phyloP scores from a whole-genome alignment of 78 protist species.

The Creolimax fragrantissima region DNA sequence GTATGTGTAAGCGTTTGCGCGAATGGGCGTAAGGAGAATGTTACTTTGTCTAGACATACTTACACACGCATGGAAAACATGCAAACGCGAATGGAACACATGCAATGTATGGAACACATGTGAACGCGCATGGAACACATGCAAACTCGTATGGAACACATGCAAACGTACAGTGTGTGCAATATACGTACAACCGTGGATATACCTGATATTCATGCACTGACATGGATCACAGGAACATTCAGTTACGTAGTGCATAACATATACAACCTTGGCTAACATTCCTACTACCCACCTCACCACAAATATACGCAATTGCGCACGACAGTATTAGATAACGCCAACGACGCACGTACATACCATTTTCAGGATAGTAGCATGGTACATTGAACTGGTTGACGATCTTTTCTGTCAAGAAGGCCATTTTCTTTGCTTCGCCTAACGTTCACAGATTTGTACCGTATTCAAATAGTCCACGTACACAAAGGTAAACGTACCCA shows the following conservation, averaged over 20 bases:
- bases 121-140: background rate
- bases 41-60: no score
- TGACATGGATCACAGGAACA: no score
- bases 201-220: no score
- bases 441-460: background rate
- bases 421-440: conserved; percentile 25
- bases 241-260: no score
- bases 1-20: background rate
- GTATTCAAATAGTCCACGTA: background rate
- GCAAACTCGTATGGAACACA: no score
- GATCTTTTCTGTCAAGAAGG: conserved; percentile 51
- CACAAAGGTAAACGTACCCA: background rate
- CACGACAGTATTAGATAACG: background rate
- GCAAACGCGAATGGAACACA: no score
- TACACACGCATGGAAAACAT: no score
- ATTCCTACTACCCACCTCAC: no score
- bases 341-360: conserved; percentile 38
- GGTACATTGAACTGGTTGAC: conserved; percentile 55
- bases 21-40: background rate
- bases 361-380: conserved; percentile 79
- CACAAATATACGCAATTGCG: background rate
- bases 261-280: no score
- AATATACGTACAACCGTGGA: no score
- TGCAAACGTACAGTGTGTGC: no score
- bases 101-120: background rate